Evolutionary conservation across 805 yeast species (phyloP).

Genomic region (Kregervanrija pseudodelftensis): DNA sequence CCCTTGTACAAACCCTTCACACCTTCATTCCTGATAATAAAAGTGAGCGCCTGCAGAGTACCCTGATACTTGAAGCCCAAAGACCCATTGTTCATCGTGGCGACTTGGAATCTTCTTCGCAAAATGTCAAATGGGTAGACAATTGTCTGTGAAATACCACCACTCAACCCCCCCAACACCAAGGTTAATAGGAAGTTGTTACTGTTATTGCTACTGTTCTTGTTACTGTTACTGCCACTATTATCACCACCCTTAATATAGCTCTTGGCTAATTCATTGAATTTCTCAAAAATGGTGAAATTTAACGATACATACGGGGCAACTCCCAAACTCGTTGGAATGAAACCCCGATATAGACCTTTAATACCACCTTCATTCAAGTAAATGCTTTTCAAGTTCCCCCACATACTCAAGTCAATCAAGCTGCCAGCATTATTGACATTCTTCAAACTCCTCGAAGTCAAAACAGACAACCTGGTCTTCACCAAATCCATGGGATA

Average conservation of each 20-base stretch:
- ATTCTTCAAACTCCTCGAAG: slow-evolving; percentile 53
- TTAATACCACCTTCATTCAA: slow-evolving; percentile 70
- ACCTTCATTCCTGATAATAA: slow-evolving; percentile 72
- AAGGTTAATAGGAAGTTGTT: slow-evolving; percentile 39
- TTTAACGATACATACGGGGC: slow-evolving; percentile 95
- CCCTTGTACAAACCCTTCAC: slow-evolving; percentile 65
- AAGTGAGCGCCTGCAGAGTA: slow-evolving; percentile 62
- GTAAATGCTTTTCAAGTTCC: slow-evolving; percentile 53
- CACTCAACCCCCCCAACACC: slow-evolving; percentile 75
- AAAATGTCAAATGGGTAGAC: slow-evolving; percentile 90
- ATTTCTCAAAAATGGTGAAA: slow-evolving; percentile 79
- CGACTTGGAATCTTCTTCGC: slow-evolving; percentile 85
- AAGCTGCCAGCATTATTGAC: slow-evolving; percentile 22
- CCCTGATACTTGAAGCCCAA: slow-evolving; percentile 79
- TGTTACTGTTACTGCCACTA: too few species aligned
- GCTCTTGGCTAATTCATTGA: slow-evolving; percentile 27
- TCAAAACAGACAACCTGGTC: slow-evolving; percentile 83
- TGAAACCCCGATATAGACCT: slow-evolving; percentile 76
- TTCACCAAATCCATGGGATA: slow-evolving; percentile 90
- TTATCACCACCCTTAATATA: slow-evolving; percentile 28
- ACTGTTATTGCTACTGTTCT: neutral
- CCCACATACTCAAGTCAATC: slow-evolving; percentile 66
- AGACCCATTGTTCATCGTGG: slow-evolving; percentile 69
- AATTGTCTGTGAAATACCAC: slow-evolving; percentile 83
- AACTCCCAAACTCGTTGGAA: slow-evolving; percentile 90